Conservation (phyloP, 768 basidiomycete species). For the Amanita rubescens region DNA sequence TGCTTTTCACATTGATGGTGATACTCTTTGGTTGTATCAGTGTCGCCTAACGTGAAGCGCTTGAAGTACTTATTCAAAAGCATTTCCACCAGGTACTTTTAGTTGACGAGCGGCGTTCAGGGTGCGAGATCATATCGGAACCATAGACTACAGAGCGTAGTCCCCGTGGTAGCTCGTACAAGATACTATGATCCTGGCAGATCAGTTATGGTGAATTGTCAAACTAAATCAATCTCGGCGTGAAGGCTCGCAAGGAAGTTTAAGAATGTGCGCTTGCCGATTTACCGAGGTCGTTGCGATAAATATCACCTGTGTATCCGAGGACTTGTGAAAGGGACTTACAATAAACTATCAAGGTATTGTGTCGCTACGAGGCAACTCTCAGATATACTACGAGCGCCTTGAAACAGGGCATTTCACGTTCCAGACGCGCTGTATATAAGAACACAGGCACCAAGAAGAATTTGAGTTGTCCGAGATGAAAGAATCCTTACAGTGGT, state of each 20-base stretch:
- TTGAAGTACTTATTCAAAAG: not conserved
- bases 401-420: not conserved
- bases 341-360: conserved; percentile 1
- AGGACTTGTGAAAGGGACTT: conserved; percentile 1
- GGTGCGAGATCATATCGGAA: too few species aligned
- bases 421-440: not conserved
- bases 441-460: not conserved
- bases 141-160: too few species aligned
- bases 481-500: not conserved
- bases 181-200: not conserved
- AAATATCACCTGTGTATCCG: conserved; percentile 1
- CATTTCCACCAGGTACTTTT: not conserved
- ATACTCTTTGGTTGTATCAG: not conserved
- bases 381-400: conserved; percentile 2
- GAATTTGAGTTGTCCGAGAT: not conserved
- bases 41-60: not conserved
- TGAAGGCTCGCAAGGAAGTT: not conserved
- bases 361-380: conserved; percentile 1
- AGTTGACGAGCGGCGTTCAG: not conserved
- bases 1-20: not conserved
- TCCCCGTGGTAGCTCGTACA: not conserved
- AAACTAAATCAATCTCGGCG: conserved; percentile 4
- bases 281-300: conserved; percentile 4
- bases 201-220: conserved; percentile 5
- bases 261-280: not conserved